These are phyloP conservation scores for Penicillium nucicola DNA, from an alignment of 495 filamentous ascomycete species.

Conservation along the genomic window DNA sequence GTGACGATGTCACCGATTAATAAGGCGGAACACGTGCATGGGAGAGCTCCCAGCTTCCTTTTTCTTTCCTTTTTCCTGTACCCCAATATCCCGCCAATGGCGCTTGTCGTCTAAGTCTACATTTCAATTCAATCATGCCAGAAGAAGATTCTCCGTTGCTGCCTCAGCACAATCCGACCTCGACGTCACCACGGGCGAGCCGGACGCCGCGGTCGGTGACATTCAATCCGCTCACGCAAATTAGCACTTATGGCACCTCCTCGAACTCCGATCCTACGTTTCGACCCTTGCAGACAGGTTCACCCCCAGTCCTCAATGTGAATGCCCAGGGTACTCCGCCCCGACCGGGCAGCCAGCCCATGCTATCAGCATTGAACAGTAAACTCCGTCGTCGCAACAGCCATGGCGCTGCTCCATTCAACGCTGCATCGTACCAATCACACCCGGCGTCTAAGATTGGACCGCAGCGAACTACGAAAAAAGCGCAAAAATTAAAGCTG, in stretches of 20 bases:
- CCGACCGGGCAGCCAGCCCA: slow-evolving; percentile 52
- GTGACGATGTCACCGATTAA: slow-evolving; percentile 1
- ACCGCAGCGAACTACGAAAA: slow-evolving; percentile 91
- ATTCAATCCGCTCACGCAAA: slow-evolving; percentile 64
- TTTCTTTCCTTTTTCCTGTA: slow-evolving; percentile 7
- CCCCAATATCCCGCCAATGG: slow-evolving; percentile 16
- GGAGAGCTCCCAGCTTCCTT: slow-evolving; percentile 1
- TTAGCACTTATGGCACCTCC: slow-evolving; percentile 52
- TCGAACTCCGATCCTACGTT: slow-evolving; percentile 39
- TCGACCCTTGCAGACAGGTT: slow-evolving; percentile 37
- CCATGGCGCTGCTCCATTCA: slow-evolving; percentile 64
- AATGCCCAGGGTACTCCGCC: slow-evolving; percentile 27
- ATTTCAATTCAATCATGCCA: slow-evolving; percentile 27
- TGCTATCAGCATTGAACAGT: slow-evolving; percentile 80
- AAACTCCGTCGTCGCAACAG: slow-evolving; percentile 84
- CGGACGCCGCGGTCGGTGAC: slow-evolving; percentile 59
- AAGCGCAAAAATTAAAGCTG: slow-evolving; percentile 92
- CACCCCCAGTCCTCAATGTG: slow-evolving; percentile 34
- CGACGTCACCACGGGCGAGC: slow-evolving; percentile 40
- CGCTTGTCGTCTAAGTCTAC: slow-evolving; percentile 9
- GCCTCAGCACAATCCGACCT: slow-evolving; percentile 34
- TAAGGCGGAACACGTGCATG: slow-evolving; percentile 5
- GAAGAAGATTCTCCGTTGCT: slow-evolving; percentile 49
- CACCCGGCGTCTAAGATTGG: slow-evolving; percentile 73
- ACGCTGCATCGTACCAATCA: slow-evolving; percentile 36